Evolutionary conservation across 208 protist species (phyloP).

Genomic region (Acanthamoeba triangularis): DNA sequence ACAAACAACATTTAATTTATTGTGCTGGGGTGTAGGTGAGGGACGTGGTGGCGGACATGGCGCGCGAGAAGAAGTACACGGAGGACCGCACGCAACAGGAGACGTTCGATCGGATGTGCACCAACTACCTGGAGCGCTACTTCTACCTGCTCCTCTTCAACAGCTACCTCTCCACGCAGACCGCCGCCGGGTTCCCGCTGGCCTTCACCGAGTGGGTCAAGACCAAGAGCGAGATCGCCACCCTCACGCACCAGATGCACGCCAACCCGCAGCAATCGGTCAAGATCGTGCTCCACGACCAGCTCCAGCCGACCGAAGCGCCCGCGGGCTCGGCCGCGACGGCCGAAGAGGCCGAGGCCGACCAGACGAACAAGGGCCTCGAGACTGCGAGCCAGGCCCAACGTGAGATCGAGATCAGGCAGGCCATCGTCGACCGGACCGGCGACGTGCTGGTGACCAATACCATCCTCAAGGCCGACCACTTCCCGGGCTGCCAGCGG

Average conservation of each 20-base stretch:
- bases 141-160: constrained; percentile 81
- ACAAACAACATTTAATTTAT: too few relatives aligned
- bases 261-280: constrained; percentile 64
- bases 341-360: neutral
- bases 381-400: neutral
- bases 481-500: constrained; percentile 80
- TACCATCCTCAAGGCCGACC: constrained; percentile 80
- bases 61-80: neutral
- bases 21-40: constrained; percentile 9
- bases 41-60: constrained; percentile 36
- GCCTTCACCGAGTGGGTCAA: constrained; percentile 74
- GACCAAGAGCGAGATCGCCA: constrained; percentile 70
- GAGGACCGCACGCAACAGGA: constrained; percentile 47
- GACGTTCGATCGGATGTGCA: constrained; percentile 50
- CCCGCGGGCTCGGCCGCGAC: neutral
- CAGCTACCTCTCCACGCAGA: constrained; percentile 62
- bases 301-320: neutral
- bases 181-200: neutral
- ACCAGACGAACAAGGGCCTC: neutral
- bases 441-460: constrained; percentile 76
- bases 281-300: constrained; percentile 19
- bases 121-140: constrained; percentile 82
- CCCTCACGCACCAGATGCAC: constrained; percentile 73
- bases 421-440: constrained; percentile 29
- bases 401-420: neutral